Percentiles rank a stretch among this genome's conserved stretches.
phyloP scores from a whole-genome alignment of 768 basidiomycete species.

The Obba rivulosa region DNA sequence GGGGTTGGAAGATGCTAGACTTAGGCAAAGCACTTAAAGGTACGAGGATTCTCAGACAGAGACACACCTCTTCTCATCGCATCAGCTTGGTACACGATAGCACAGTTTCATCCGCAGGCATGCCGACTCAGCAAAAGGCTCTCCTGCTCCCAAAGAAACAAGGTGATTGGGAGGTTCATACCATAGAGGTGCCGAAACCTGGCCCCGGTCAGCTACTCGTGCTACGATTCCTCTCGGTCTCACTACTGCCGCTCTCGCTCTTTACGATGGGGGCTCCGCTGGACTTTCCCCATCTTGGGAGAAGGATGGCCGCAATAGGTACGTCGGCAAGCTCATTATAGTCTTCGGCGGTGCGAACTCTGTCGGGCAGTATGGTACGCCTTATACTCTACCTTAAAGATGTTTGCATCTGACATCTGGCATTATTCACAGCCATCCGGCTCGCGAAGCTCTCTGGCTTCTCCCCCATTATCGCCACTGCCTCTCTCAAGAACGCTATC shows the following conservation, averaged over 20 bases:
- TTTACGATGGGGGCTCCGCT: conserved; percentile 26
- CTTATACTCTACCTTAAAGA: neutral
- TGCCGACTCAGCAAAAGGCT: conserved; percentile 13
- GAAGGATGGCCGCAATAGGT: conserved; percentile 21
- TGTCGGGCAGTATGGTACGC: conserved; percentile 21
- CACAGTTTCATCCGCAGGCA: too few relatives aligned
- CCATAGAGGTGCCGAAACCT: conserved; percentile 4
- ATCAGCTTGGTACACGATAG: too few relatives aligned
- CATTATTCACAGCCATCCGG: conserved; percentile 15
- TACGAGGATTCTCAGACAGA: too few relatives aligned
- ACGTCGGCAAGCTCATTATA: conserved; percentile 23
- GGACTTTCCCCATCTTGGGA: conserved; percentile 23
- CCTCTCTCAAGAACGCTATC: conserved; percentile 17
- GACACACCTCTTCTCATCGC: too few relatives aligned
- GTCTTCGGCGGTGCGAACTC: conserved; percentile 20
- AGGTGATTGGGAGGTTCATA: conserved; percentile 5
- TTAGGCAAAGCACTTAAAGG: too few relatives aligned
- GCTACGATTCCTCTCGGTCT: conserved; percentile 32
- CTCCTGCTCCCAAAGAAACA: conserved; percentile 8
- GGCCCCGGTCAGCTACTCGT: conserved; percentile 22
- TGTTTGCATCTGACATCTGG: neutral
- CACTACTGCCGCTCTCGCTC: conserved; percentile 28
- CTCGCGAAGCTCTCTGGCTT: conserved; percentile 23
- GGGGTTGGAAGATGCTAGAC: too few relatives aligned
- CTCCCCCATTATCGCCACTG: conserved; percentile 25